Conservation (phyloP, 345 rosid genomes). For the Populus davidiana region DNA sequence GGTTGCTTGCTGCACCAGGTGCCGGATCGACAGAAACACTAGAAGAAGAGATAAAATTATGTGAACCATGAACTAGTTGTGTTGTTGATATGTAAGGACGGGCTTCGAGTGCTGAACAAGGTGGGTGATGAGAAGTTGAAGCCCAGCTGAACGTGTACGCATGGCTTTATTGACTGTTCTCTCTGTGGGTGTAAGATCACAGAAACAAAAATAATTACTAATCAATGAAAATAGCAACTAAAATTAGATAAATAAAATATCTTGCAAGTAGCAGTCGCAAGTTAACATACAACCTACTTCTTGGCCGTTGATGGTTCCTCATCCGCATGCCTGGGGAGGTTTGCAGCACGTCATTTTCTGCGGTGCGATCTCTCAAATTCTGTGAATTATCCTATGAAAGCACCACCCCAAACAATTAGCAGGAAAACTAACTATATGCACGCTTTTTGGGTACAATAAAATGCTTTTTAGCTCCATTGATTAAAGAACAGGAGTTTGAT, state of each 20-base stretch:
- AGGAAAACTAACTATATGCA: not conserved
- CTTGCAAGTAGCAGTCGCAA: not conserved
- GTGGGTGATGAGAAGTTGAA: constrained; percentile 19
- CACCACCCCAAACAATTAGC: not conserved
- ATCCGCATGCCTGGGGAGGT: constrained; percentile 8
- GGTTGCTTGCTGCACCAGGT: constrained; percentile 24
- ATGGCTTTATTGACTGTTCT: constrained; percentile 10
- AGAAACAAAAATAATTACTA: not conserved
- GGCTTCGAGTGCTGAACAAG: constrained; percentile 18
- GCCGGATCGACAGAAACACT: constrained; percentile 23
- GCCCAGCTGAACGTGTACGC: constrained; percentile 10
- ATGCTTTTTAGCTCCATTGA: not conserved
- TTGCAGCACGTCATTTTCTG: constrained; percentile 16
- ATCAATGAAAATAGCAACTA: constrained; percentile 1
- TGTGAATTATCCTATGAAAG: constrained; percentile 34
- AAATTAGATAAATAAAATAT: not conserved
- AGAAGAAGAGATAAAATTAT: constrained; percentile 26
- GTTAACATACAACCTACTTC: constrained; percentile 16
- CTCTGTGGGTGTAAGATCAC: constrained; percentile 11
- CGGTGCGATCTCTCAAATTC: constrained; percentile 12
- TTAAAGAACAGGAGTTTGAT: not conserved
- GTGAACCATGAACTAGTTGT: constrained; percentile 19
- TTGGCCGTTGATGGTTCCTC: constrained; percentile 15
- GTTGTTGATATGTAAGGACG: not conserved
- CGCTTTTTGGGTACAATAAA: not conserved